Evolutionary conservation across 1,139 yeast genomes (phyloP).

Genomic region (Kodamaea arcana): DNA sequence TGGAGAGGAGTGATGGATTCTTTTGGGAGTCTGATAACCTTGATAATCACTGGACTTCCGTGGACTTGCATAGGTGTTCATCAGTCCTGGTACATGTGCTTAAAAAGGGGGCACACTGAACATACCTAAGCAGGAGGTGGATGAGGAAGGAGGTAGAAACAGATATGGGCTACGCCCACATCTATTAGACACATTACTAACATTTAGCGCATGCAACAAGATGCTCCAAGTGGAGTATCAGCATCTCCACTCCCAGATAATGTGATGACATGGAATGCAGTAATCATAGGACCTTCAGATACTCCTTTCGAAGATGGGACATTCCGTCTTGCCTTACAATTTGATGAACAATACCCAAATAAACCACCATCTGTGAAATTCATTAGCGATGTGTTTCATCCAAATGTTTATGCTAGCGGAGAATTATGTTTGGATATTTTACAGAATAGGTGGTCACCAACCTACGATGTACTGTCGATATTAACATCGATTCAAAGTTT

Average conservation of each 20-base stretch:
- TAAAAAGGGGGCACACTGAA: no score
- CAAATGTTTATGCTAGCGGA: slow-evolving; percentile 93
- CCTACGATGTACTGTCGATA: slow-evolving; percentile 96
- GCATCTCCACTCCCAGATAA: slow-evolving; percentile 97
- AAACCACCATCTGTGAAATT: slow-evolving; percentile 94
- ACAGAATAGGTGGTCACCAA: slow-evolving; percentile 98
- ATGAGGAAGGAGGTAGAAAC: neutral
- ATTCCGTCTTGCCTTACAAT: slow-evolving; percentile 77
- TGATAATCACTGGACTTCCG: no score
- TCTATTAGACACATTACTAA: slow-evolving; percentile 7
- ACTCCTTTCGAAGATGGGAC: slow-evolving; percentile 99
- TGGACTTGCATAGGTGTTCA: no score
- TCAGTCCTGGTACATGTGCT: no score
- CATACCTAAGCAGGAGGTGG: neutral
- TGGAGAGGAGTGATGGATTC: neutral
- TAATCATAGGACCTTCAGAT: slow-evolving; percentile 94
- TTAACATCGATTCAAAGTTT: slow-evolving; percentile 84
- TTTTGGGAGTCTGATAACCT: neutral
- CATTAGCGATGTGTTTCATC: slow-evolving; percentile 94
- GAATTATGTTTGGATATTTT: slow-evolving; percentile 93
- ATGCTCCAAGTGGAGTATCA: slow-evolving; percentile 96
- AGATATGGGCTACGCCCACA: no score
- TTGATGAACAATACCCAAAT: slow-evolving; percentile 96
- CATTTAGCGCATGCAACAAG: slow-evolving; percentile 85
- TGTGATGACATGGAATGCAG: slow-evolving; percentile 98